Conservation (phyloP, 2,329 filamentous ascomycete genomes). For the Diaporthe eres region DNA sequence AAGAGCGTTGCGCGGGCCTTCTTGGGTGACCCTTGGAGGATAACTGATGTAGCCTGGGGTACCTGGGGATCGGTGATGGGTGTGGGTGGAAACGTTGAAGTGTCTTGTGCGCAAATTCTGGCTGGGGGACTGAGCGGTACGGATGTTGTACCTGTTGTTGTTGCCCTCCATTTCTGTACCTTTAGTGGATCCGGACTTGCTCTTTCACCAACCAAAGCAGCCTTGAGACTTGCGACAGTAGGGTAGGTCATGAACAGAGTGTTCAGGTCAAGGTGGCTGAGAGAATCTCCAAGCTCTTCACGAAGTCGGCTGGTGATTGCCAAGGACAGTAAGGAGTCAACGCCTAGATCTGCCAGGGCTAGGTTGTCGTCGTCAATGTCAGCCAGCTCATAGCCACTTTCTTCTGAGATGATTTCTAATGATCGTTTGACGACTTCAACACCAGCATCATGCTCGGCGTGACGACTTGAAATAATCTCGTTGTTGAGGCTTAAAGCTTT, state of each 20-base stretch:
- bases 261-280: constrained; percentile 43
- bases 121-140: background rate
- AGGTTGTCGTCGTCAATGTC: constrained; percentile 44
- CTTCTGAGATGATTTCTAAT: constrained; percentile 6
- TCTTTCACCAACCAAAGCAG: background rate
- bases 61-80: background rate
- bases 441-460: no score
- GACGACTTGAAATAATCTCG: background rate
- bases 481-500: background rate
- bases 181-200: no score
- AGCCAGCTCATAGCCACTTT: constrained; percentile 2
- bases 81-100: background rate
- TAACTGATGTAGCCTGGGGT: background rate
- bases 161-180: background rate
- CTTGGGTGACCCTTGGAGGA: background rate
- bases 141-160: background rate
- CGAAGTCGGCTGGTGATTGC: constrained; percentile 50
- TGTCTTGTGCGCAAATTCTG: background rate
- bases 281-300: constrained; percentile 50
- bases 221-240: constrained; percentile 40
- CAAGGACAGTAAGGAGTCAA: constrained; percentile 53
- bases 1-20: background rate
- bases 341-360: constrained; percentile 50
- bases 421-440: background rate
- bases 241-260: constrained; percentile 47